phyloP scores from a whole-genome alignment of 2,329 filamentous ascomycete genomes.

The Chaetomium sp. region DNA sequence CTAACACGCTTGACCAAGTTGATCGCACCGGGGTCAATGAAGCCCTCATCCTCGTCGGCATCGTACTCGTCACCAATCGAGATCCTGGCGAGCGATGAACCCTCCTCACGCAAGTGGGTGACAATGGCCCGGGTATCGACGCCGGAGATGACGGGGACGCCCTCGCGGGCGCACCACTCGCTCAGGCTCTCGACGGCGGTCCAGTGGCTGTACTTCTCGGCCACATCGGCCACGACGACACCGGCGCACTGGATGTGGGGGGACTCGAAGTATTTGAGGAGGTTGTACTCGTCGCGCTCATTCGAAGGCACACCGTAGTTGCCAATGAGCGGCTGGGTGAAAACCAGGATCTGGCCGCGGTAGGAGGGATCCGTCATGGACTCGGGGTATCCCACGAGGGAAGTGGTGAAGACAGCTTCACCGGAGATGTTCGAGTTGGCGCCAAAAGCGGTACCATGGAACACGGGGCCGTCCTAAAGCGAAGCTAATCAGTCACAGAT shows the following conservation, averaged over 20 bases:
- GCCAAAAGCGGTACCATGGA: conserved; percentile 93
- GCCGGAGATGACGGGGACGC: conserved; percentile 90
- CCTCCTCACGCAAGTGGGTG: conserved; percentile 90
- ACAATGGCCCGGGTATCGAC: conserved; percentile 97
- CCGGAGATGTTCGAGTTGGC: conserved; percentile 95
- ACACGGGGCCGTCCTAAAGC: conserved; percentile 79
- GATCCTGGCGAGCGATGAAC: conserved; percentile 91
- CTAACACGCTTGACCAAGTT: conserved; percentile 94
- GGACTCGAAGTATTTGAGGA: conserved; percentile 97
- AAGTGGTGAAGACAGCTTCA: conserved; percentile 98
- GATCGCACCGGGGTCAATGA: conserved; percentile 90
- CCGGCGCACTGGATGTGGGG: conserved; percentile 95
- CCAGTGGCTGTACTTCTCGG: conserved; percentile 95
- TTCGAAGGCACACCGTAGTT: conserved; percentile 95
- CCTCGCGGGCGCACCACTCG: conserved; percentile 93
- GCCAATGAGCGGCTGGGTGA: conserved; percentile 94
- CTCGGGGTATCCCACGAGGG: conserved; percentile 95
- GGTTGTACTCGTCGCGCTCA: conserved; percentile 76
- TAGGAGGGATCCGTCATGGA: conserved; percentile 85
- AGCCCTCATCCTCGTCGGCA: conserved; percentile 94
- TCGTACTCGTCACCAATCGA: conserved; percentile 97
- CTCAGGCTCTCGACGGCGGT: conserved; percentile 91
- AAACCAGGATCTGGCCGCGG: conserved; percentile 92
- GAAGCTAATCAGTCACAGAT: conserved; percentile 25
- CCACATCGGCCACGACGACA: conserved; percentile 92